Evolutionary conservation across 1,284 basidiomycete species (phyloP).

Genomic region (Phylloboletellus chloephorus): DNA sequence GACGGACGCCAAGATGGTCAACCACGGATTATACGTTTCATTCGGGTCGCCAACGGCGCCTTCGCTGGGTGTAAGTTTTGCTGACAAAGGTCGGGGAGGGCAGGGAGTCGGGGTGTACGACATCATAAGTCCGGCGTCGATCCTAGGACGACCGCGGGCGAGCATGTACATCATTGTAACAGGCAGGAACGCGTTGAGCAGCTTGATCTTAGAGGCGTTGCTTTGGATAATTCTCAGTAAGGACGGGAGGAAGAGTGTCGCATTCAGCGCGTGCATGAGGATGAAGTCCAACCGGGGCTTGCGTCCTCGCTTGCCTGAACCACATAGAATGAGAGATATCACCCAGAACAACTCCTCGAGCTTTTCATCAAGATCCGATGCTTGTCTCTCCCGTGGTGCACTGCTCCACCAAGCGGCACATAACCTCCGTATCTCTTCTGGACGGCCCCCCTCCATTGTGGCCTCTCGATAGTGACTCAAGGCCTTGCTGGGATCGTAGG

Average conservation of each 20-base stretch:
- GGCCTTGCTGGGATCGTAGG: conserved; percentile 45
- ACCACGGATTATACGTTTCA: conserved; percentile 53
- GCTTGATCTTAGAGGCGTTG: conserved; percentile 36
- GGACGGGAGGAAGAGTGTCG: conserved; percentile 55
- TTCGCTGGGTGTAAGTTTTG: neutral
- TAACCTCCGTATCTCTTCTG: conserved; percentile 44
- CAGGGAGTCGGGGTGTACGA: conserved; percentile 42
- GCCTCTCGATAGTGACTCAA: conserved; percentile 34
- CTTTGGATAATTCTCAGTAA: conserved; percentile 38
- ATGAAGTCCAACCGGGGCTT: conserved; percentile 63
- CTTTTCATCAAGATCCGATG: conserved; percentile 39
- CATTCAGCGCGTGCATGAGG: conserved; percentile 66
- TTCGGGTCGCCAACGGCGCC: conserved; percentile 34
- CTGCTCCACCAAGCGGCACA: conserved; percentile 44
- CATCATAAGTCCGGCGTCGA: conserved; percentile 54
- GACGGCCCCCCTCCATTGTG: conserved; percentile 38
- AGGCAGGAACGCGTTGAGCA: conserved; percentile 48
- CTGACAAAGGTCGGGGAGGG: conserved; percentile 28
- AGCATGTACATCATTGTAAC: conserved; percentile 42
- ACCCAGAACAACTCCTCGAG: conserved; percentile 52
- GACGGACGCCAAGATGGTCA: conserved; percentile 46
- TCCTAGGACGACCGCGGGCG: conserved; percentile 53
- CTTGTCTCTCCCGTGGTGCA: conserved; percentile 21
- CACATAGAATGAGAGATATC: conserved; percentile 49
- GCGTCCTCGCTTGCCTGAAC: conserved; percentile 45